Base-by-base conservation (phyloP, 2,329 filamentous ascomycete species). In the Colletotrichum agaves region DNA sequence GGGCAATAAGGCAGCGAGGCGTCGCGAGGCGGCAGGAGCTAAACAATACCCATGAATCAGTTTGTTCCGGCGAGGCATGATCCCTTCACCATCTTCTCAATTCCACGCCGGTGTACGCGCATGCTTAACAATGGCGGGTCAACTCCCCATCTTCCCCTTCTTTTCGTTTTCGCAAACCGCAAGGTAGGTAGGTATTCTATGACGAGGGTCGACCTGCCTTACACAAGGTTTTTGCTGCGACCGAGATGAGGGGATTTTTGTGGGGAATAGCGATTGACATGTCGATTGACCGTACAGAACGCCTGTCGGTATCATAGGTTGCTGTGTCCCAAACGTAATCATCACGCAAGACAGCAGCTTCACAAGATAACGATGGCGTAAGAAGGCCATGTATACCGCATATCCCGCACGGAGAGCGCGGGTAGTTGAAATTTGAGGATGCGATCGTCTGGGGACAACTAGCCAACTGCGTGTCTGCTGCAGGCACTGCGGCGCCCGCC, bases 311-410 rank as follows among this genome's bases (percentile, higher is more conserved):
- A 44, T 61, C 46, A 31, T 35, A 61, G 7, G 35, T 13, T 43
- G 46, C 19, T 63, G 27, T 43, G 61, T 13, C 43, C 21, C n/a
- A 50, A 23, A 62, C 59, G 35, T 52, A 61, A 52, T 46, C 15
- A 37, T 63, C 44, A 57, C 43, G 59, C 59, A 67, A 57, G 37
- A 27, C 46, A 50, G 46, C 46, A 50, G 27, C 43, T 35, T 61
- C n/a, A 55, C 47, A 35, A 35, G 31, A 43, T 46, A 21, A 35
- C 46, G 46, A 44, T 41, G 57, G 57, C 19, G 37, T 39, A 19
- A 17, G 44, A 50, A 27, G 46, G 23, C 21, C 19, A 21, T 37
- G 33, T 41, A 12, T 43, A 33, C 15, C 19, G 43, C 17, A 61
- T 47, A 50, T 35, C 19, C 39, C 37, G 7, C 60, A 59, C 64